Conservation (phyloP, 2,329 filamentous ascomycete genomes). For the Colletotrichum liriopes region DNA sequence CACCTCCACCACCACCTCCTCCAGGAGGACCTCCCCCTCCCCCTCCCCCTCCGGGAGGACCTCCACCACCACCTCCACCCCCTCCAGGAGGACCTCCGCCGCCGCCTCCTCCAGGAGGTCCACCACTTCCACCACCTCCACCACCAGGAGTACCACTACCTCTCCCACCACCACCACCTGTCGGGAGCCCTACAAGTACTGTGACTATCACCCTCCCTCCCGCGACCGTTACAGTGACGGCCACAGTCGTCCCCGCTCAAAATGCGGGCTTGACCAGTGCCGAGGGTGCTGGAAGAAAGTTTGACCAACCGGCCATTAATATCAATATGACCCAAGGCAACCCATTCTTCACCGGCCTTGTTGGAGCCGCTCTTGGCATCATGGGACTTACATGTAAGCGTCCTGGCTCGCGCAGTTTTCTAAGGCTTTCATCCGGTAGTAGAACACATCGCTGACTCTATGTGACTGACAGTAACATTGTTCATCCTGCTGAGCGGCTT, state of each 20-base stretch:
- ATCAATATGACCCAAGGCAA: conserved; percentile 6
- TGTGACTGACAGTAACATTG: not conserved
- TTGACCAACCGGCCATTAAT: not conserved
- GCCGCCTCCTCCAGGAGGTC: not conserved
- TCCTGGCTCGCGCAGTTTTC: not conserved
- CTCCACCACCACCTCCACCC: not conserved
- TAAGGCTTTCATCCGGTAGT: no score
- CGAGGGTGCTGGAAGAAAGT: not conserved
- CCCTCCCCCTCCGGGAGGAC: not conserved
- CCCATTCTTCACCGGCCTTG: not conserved
- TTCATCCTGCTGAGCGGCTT: not conserved
- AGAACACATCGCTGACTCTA: not conserved
- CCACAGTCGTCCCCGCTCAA: not conserved
- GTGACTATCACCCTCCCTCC: not conserved
- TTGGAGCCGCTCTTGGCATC: not conserved
- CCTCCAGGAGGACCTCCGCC: not conserved
- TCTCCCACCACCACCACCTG: not conserved
- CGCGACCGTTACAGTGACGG: not conserved
- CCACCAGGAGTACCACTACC: no score
- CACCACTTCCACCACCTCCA: not conserved
- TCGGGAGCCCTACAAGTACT: conserved; percentile 48
- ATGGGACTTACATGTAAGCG: not conserved
- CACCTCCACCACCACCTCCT: not conserved
- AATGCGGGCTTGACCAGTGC: not conserved
- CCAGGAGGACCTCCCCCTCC: not conserved